A percentile compares a stretch with the other conserved stretches of the same genome.
Evolutionary conservation across 164 flowering plant genomes (phyloP).

Genomic region (Berberis vulgaris): DNA sequence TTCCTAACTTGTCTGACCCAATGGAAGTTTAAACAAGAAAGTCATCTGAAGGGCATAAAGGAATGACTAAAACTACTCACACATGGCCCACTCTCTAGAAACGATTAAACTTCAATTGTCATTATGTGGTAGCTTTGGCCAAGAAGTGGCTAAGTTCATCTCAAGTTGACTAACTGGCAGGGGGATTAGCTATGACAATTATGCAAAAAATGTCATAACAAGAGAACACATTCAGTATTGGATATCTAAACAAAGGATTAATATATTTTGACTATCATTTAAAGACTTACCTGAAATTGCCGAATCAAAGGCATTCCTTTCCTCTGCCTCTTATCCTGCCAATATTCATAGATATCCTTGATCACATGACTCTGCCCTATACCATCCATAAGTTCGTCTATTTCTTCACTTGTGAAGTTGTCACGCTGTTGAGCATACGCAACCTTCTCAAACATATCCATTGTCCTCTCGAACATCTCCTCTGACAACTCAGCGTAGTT

Average conservation of each 20-base stretch:
- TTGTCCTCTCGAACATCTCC: conserved; percentile 71
- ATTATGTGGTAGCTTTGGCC: too few relatives aligned
- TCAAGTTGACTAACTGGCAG: too few relatives aligned
- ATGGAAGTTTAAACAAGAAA: too few relatives aligned
- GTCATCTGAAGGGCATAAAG: too few relatives aligned
- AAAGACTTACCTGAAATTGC: conserved; percentile 72
- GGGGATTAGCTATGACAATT: too few relatives aligned
- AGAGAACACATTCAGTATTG: not conserved
- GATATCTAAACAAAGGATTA: not conserved
- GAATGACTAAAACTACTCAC: too few relatives aligned
- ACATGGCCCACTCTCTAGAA: too few relatives aligned
- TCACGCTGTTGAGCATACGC: conserved; percentile 55
- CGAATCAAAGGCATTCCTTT: conserved; percentile 83
- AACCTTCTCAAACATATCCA: conserved; percentile 86
- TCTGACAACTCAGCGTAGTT: conserved; percentile 36
- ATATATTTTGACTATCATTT: not conserved
- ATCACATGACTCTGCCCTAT: conserved; percentile 41
- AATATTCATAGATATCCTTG: conserved; percentile 51
- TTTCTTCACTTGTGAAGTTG: conserved; percentile 56
- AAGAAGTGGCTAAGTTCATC: too few relatives aligned
- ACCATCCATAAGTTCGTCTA: conserved; percentile 48
- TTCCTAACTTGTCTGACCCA: too few relatives aligned
- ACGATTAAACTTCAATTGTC: too few relatives aligned
- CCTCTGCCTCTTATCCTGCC: conserved; percentile 68
- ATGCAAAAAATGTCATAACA: too few relatives aligned